Percentiles rank a stretch among this genome's conserved stretches.
These are phyloP conservation scores for Hypoxylon fragiforme DNA, from an alignment of 495 filamentous ascomycete genomes.

Conservation along the genomic window DNA sequence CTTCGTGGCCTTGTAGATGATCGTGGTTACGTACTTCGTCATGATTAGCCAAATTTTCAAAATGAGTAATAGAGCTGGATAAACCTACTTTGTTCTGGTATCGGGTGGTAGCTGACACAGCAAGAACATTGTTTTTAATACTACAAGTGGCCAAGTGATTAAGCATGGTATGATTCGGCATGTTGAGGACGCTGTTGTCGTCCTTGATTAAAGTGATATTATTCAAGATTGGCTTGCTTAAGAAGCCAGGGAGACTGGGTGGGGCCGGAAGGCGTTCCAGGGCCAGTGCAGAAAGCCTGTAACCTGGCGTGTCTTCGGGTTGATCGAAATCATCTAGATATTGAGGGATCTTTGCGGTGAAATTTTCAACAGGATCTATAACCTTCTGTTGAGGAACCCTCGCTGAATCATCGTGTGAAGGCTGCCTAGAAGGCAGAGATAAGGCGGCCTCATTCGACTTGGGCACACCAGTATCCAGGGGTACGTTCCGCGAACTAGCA, in stretches of 20 bases:
- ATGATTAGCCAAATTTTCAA: constrained; percentile 19
- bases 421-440: constrained; percentile 39
- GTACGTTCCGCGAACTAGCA: constrained; percentile 38
- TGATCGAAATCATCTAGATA: constrained; percentile 86
- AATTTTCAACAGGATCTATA: constrained; percentile 50
- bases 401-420: constrained; percentile 45
- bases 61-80: constrained; percentile 31
- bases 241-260: constrained; percentile 84
- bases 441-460: constrained; percentile 38
- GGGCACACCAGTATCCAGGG: constrained; percentile 27
- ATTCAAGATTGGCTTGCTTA: constrained; percentile 94
- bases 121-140: constrained; percentile 93
- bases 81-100: constrained; percentile 88
- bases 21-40: constrained; percentile 88
- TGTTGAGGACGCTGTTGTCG: constrained; percentile 91
- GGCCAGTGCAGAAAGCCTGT: constrained; percentile 67
- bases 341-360: constrained; percentile 70
- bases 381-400: constrained; percentile 47
- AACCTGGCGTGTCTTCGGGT: constrained; percentile 71
- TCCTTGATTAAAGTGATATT: constrained; percentile 90
- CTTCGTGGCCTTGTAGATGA: constrained; percentile 90
- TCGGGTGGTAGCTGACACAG: constrained; percentile 94
- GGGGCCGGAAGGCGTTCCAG: constrained; percentile 78
- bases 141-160: constrained; percentile 98
- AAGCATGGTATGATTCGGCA: constrained; percentile 95